These are phyloP conservation scores for Agaricus blazei DNA, from an alignment of 768 basidiomycete genomes.

Conservation along the genomic window DNA sequence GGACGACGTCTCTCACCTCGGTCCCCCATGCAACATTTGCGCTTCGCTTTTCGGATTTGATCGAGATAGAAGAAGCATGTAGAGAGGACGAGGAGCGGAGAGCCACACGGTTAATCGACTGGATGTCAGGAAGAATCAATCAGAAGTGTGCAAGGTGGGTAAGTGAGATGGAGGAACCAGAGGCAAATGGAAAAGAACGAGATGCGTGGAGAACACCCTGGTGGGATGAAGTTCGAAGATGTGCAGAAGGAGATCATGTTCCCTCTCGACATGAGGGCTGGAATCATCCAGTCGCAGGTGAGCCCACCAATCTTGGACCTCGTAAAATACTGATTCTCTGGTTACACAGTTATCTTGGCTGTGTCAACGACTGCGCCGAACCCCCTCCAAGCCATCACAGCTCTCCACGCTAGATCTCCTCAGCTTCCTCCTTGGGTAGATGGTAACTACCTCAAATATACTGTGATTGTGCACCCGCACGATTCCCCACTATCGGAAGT, in stretches of 20 bases:
- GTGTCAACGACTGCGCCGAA: conserved; percentile 81
- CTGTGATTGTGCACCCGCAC: conserved; percentile 71
- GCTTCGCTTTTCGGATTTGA: conserved; percentile 73
- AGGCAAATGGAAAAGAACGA: conserved; percentile 32
- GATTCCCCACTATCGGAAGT: conserved; percentile 68
- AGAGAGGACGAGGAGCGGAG: conserved; percentile 77
- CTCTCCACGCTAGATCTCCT: conserved; percentile 59
- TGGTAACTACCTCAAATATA: conserved; percentile 62
- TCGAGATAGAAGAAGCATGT: conserved; percentile 67
- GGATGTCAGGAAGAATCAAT: conserved; percentile 72
- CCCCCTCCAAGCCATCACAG: conserved; percentile 73
- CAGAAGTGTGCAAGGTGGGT: conserved; percentile 67
- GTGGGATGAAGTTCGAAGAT: conserved; percentile 83
- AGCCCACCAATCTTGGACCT: conserved; percentile 21
- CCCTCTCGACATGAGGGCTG: conserved; percentile 73
- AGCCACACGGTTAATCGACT: conserved; percentile 77
- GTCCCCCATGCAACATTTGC: conserved; percentile 70
- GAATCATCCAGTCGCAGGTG: conserved; percentile 84
- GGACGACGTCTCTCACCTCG: conserved; percentile 67
- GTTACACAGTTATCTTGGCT: conserved; percentile 62
- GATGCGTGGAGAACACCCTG: conserved; percentile 57
- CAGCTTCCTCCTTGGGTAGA: conserved; percentile 85
- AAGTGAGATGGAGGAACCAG: conserved; percentile 50
- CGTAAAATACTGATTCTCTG: conserved; percentile 1
- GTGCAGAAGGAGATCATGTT: conserved; percentile 71